phyloP scores from a whole-genome alignment of 2,329 filamentous ascomycete species.

The Tolypocladium nubicola region DNA sequence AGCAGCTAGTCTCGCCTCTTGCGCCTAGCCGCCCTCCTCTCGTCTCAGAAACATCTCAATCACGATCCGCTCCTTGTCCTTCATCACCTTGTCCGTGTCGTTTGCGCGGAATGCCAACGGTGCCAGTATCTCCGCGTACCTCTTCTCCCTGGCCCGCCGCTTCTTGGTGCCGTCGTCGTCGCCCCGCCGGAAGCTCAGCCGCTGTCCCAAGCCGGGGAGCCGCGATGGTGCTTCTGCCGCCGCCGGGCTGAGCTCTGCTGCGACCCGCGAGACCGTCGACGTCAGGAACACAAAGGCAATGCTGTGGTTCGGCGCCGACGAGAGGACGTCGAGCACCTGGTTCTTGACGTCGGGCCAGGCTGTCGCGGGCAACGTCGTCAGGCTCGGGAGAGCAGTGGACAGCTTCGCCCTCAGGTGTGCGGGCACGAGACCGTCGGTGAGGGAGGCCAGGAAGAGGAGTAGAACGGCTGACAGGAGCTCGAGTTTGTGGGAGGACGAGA shows the following conservation, averaged over 20 bases:
- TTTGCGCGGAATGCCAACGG: conserved; percentile 47
- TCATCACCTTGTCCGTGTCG: conserved; percentile 45
- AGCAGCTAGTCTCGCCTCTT: neutral
- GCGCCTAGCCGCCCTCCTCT: conserved; percentile 21
- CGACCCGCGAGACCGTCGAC: conserved; percentile 54
- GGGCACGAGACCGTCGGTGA: conserved; percentile 73
- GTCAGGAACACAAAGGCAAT: conserved; percentile 84
- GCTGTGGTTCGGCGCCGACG: conserved; percentile 64
- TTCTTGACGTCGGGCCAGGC: conserved; percentile 33
- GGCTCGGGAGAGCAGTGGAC: conserved; percentile 42
- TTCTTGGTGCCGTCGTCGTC: conserved; percentile 24
- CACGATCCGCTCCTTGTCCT: conserved; percentile 55
- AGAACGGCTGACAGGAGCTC: conserved; percentile 66
- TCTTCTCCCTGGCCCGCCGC: conserved; percentile 47
- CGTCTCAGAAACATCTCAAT: conserved; percentile 55
- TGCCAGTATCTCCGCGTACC: conserved; percentile 56
- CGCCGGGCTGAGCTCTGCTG: conserved; percentile 34
- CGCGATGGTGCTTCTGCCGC: conserved; percentile 16
- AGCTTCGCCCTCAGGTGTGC: conserved; percentile 59
- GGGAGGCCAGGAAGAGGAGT: conserved; percentile 60
- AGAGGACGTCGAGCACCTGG: conserved; percentile 61
- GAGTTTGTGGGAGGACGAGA: conserved; percentile 54
- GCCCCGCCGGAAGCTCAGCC: conserved; percentile 34
- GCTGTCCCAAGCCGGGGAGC: conserved; percentile 25
- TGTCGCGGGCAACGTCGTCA: conserved; percentile 12